Conservation (phyloP, 139 green algal genomes). For the Trebouxia sp. region DNA sequence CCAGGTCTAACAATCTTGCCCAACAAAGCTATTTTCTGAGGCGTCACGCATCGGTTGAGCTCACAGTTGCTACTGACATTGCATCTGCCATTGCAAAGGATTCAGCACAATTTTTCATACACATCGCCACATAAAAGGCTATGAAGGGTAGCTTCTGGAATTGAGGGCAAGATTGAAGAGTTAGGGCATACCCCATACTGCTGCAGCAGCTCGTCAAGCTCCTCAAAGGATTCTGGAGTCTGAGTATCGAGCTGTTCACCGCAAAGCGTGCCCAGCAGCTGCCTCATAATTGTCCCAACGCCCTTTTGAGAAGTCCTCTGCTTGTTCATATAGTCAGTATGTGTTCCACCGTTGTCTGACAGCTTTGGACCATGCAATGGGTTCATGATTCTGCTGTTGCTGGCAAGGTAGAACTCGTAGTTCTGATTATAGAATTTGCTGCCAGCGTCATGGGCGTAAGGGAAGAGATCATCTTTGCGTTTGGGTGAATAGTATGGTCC, state of each 20-base stretch:
- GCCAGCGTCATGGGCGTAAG: neutral
- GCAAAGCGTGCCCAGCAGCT: neutral
- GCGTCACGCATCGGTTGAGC: no score
- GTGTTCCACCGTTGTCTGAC: neutral
- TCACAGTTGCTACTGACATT: no score
- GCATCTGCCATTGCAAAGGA: no score
- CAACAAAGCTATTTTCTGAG: no score
- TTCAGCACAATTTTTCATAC: no score
- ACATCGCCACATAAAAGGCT: no score
- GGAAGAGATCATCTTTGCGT: neutral
- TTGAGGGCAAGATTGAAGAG: neutral
- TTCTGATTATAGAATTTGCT: neutral
- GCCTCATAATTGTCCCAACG: neutral
- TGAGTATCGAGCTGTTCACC: neutral
- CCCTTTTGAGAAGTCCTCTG: neutral
- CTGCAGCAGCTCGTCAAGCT: neutral
- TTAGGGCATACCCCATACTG: neutral
- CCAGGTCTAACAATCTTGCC: no score
- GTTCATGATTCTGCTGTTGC: conserved; percentile 1
- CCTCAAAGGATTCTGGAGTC: neutral
- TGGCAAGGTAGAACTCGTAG: neutral
- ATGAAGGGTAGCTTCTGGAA: no score
- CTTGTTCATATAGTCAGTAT: neutral
- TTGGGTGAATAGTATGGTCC: neutral
- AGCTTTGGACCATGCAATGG: neutral